phyloP scores from a whole-genome alignment of 2,329 filamentous ascomycete genomes.

The Aureobasidium mangrovei region DNA sequence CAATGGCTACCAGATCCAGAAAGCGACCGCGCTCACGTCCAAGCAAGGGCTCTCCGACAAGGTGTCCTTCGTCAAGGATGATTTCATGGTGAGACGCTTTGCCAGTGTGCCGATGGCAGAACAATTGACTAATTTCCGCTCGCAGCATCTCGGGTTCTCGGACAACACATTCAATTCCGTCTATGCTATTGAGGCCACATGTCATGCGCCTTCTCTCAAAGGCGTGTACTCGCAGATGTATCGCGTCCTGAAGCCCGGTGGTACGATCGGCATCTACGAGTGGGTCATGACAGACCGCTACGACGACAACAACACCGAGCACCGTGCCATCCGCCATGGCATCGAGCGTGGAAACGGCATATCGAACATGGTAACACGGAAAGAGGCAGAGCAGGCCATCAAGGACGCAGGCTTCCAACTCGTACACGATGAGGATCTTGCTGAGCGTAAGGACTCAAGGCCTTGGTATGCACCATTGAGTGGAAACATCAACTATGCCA shows the following conservation, averaged over 20 bases:
- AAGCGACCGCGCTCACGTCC: conserved; percentile 71
- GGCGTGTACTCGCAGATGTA: conserved; percentile 92
- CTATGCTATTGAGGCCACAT: conserved; percentile 94
- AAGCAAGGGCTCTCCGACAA: conserved; percentile 75
- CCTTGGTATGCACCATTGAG: conserved; percentile 94
- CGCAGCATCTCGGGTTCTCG: conserved; percentile 82
- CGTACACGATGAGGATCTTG: conserved; percentile 76
- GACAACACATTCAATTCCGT: conserved; percentile 92
- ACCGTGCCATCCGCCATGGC: conserved; percentile 82
- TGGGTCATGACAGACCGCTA: conserved; percentile 98
- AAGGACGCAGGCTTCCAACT: conserved; percentile 80
- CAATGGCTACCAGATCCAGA: conserved; percentile 97
- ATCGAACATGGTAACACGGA: conserved; percentile 88
- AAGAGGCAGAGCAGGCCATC: conserved; percentile 73
- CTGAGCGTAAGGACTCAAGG: conserved; percentile 61
- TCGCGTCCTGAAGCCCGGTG: conserved; percentile 90
- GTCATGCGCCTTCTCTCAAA: conserved; percentile 82
- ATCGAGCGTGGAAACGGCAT: conserved; percentile 97
- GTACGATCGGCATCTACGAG: conserved; percentile 93
- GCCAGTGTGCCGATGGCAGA: conserved; percentile 2
- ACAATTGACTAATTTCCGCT: not conserved
- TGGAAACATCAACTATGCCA: conserved; percentile 75
- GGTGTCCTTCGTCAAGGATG: conserved; percentile 81
- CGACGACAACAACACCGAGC: conserved; percentile 75
- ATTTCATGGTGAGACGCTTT: conserved; percentile 65